Base-by-base conservation (phyloP, 768 basidiomycete genomes). In the Auricularia sp. region DNA sequence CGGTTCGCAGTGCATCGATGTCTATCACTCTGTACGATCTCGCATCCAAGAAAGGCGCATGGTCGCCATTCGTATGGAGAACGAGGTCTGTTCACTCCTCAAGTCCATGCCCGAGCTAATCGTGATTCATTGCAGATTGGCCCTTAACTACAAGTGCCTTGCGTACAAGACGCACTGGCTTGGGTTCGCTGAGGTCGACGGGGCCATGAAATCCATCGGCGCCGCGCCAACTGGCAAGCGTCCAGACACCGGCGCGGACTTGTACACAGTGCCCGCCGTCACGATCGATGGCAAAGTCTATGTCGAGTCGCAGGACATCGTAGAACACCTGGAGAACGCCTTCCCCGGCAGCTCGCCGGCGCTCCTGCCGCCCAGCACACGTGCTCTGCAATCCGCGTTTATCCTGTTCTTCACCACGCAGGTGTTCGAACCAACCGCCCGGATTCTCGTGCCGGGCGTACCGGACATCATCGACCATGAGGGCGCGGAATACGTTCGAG, bases 81-180 rank as follows among this genome's bases (percentile, higher is more conserved):
- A 14, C 39, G 39, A 42, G 39, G 39, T 42, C 39, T 42, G 39
- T 42, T 42, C 39, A 14, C 7, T 8, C 13, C 7, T 42, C 39
- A 42, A 42, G 13, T 14, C 39, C 8, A 2, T 8, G 39, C 39
- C 8, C 39, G 7, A 7, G 39, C 13, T 42, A 14, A 42, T 14
- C 8, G 13, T 14, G 39, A 14, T 14, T 14, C 13, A 14, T 14
- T 7, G 39, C 39, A 59, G 56, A 29, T 33, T 33, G 8, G 56
- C 29, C 6, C 56, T 59, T 7, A 59, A 59, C 1, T 34, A 18
- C 18, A 59, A 59, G 33, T 1, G 24, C 21, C 6, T 59, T 10
- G 14, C 56, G 21, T 59, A 59, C 29, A 59, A 24, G 16, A 59
- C 56, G n/a, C 56, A 59, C 29, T 59, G 56, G 56, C 56, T 59